These are phyloP conservation scores for Arthroderma uncinatum DNA, from an alignment of 2,329 filamentous ascomycete species.

Conservation along the genomic window DNA sequence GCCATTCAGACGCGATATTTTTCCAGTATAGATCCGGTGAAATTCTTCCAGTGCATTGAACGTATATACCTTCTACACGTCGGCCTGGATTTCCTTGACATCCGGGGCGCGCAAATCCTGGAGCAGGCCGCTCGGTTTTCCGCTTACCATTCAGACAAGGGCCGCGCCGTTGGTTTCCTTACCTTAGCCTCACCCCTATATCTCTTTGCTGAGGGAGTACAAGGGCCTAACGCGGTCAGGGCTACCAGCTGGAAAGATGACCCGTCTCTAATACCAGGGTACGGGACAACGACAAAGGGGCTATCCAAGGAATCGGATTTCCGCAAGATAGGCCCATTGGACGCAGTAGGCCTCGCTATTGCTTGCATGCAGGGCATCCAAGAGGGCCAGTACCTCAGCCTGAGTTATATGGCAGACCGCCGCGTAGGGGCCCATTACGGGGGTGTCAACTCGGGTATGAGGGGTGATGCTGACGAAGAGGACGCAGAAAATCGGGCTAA, in stretches of 20 bases:
- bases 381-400: conserved; percentile 1
- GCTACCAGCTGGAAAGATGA: not conserved
- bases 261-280: not conserved
- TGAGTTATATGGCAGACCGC: not conserved
- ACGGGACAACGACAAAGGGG: not conserved
- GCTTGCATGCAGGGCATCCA: conserved; percentile 6
- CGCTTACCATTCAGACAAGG: conserved; percentile 19
- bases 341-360: not conserved
- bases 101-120: conserved; percentile 6
- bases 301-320: not conserved
- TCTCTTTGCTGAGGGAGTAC: conserved; percentile 12
- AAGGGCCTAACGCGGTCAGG: not conserved
- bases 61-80: conserved; percentile 11
- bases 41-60: conserved; percentile 2
- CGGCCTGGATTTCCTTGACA: conserved; percentile 9
- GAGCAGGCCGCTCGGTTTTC: conserved; percentile 19
- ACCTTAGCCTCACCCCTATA: conserved; percentile 12
- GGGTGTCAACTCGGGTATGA: no score
- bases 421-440: no score
- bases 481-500: not conserved
- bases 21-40: not conserved
- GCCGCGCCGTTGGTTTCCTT: conserved; percentile 17
- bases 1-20: not conserved
- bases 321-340: not conserved
- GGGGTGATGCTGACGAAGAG: no score